Evolutionary conservation across 2,329 filamentous ascomycete species (phyloP).

Genomic region (Apiospora rasikravindrae): DNA sequence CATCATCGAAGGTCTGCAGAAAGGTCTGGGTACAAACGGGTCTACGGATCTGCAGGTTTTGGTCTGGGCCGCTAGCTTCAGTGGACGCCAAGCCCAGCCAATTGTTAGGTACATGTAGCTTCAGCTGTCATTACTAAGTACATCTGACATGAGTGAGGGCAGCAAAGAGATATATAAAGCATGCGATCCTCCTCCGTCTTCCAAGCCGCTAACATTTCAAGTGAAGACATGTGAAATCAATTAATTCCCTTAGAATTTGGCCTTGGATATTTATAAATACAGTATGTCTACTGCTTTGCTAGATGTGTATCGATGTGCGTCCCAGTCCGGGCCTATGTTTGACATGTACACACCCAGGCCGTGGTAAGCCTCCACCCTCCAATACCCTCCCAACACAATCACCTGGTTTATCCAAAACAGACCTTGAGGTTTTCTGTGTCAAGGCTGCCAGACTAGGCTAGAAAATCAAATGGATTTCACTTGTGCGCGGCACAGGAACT

Average conservation of each 20-base stretch:
- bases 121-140: background rate
- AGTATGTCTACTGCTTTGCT: background rate
- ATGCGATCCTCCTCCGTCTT: background rate
- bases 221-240: background rate
- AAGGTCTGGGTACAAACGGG: constrained; percentile 7
- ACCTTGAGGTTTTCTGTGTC: background rate
- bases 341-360: background rate
- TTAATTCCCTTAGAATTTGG: no score
- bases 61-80: background rate
- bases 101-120: background rate
- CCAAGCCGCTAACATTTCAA: background rate
- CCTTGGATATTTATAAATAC: background rate
- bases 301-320: background rate
- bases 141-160: background rate
- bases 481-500: background rate
- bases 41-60: background rate
- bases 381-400: background rate
- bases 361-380: background rate
- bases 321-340: background rate
- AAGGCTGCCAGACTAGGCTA: background rate
- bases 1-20: constrained; percentile 8
- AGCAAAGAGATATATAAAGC: background rate
- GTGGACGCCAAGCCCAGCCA: background rate
- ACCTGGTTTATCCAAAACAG: background rate
- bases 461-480: background rate